Conservation (phyloP, 225 moss, liverwort and hornwort species). For the Climacium dendroides region DNA sequence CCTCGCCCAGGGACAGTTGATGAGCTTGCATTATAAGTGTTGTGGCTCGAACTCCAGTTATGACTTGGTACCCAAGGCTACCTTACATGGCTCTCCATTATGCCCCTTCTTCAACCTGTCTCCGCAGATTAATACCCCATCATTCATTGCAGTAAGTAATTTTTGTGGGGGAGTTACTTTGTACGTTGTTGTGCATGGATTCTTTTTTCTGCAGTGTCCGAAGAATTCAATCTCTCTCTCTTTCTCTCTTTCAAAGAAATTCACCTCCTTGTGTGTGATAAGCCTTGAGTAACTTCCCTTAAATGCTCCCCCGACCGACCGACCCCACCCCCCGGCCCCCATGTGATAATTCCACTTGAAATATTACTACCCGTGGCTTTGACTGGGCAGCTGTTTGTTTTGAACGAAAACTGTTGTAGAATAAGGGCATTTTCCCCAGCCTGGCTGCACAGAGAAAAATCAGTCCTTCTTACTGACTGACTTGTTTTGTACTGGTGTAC, state of each 20-base stretch:
- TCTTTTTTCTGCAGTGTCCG: not conserved
- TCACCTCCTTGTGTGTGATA: not conserved
- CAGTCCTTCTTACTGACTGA: not conserved
- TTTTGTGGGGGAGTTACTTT: not conserved
- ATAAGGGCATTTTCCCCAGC: not conserved
- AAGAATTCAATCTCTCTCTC: not conserved
- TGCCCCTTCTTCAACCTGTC: not conserved
- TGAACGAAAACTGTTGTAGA: not conserved
- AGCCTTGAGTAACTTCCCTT: not conserved
- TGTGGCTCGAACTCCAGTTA: not conserved
- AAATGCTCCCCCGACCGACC: not conserved
- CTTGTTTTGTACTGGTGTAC: not conserved
- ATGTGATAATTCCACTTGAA: not conserved
- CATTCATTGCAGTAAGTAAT: not conserved
- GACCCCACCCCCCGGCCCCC: not conserved
- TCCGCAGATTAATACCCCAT: not conserved
- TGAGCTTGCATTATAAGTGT: slow-evolving; percentile 8
- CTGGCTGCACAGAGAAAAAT: not conserved
- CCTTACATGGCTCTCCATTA: not conserved
- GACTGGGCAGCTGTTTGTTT: not conserved
- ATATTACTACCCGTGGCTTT: not conserved
- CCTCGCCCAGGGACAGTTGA: not conserved
- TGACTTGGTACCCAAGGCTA: slow-evolving; percentile 3
- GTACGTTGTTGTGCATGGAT: not conserved
- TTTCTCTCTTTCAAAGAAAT: too few species aligned